These are phyloP conservation scores for Murraya koenigii DNA, from an alignment of 345 rosid genomes.

Conservation along the genomic window DNA sequence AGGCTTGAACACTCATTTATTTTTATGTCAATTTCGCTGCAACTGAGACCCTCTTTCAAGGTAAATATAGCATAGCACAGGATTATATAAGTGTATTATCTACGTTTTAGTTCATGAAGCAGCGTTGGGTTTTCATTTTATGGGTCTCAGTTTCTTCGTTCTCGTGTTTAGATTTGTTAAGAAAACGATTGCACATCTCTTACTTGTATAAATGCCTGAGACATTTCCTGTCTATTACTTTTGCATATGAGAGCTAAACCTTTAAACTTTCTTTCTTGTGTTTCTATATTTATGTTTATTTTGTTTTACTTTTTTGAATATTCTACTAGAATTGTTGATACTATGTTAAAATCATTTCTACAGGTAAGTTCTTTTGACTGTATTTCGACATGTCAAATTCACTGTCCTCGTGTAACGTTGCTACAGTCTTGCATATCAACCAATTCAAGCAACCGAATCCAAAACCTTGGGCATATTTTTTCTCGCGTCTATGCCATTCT, in stretches of 20 bases:
- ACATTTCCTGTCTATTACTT: background rate
- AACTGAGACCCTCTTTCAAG: background rate
- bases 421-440: slow-evolving; percentile 23
- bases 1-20: background rate
- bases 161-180: background rate
- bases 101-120: background rate
- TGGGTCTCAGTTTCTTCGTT: background rate
- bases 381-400: slow-evolving; percentile 38
- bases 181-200: background rate
- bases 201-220: slow-evolving; percentile 6
- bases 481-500: slow-evolving; percentile 13
- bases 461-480: slow-evolving; percentile 14
- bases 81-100: too few species aligned
- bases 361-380: background rate
- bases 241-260: background rate
- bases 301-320: background rate
- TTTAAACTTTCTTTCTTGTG: too few species aligned
- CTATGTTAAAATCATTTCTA: background rate
- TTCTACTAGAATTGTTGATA: background rate
- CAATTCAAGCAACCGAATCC: background rate
- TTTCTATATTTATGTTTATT: too few species aligned
- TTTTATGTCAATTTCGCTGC: background rate
- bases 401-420: slow-evolving; percentile 29
- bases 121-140: background rate
- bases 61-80: background rate